These are phyloP conservation scores for Pseudoperonospora humuli DNA, from an alignment of 352 stramenopile genomes.

Conservation along the genomic window DNA sequence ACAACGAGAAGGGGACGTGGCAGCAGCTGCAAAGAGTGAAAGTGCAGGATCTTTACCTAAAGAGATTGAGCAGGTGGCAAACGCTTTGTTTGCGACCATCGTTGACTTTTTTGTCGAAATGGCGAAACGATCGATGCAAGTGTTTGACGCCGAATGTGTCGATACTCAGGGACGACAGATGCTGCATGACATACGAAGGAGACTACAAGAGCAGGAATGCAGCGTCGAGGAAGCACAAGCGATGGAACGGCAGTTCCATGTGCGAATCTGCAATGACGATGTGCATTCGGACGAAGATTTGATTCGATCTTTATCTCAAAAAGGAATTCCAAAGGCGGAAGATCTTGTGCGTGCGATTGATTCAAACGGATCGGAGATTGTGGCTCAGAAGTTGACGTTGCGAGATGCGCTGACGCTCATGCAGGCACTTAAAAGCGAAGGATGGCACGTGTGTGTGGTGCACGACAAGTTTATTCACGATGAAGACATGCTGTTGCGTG, in stretches of 20 bases:
- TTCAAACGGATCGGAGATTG: conserved; percentile 62
- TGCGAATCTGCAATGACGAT: conserved; percentile 97
- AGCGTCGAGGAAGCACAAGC: conserved; percentile 11
- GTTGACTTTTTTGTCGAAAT: conserved; percentile 67
- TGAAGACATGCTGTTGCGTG: conserved; percentile 51
- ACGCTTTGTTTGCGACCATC: conserved; percentile 63
- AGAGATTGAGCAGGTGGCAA: conserved; percentile 41
- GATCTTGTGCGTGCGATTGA: conserved; percentile 68
- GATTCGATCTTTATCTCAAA: conserved; percentile 84
- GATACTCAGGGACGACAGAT: conserved; percentile 37
- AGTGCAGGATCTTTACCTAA: conserved; percentile 22
- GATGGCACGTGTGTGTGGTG: conserved; percentile 79
- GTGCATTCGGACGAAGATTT: conserved; percentile 98
- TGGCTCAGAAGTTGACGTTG: conserved; percentile 43
- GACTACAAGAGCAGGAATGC: conserved; percentile 10
- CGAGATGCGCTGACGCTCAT: conserved; percentile 61
- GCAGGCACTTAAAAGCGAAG: conserved; percentile 69
- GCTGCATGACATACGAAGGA: conserved; percentile 20
- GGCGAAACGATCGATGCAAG: conserved; percentile 58
- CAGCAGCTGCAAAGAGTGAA: conserved; percentile 14
- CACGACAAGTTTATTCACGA: conserved; percentile 63
- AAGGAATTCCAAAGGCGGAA: conserved; percentile 49
- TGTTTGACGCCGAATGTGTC: conserved; percentile 59
- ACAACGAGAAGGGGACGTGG: conserved; percentile 17
- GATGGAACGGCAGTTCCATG: conserved; percentile 69